Conservation (phyloP, 495 filamentous ascomycete species). For the Glonium stellatum region DNA sequence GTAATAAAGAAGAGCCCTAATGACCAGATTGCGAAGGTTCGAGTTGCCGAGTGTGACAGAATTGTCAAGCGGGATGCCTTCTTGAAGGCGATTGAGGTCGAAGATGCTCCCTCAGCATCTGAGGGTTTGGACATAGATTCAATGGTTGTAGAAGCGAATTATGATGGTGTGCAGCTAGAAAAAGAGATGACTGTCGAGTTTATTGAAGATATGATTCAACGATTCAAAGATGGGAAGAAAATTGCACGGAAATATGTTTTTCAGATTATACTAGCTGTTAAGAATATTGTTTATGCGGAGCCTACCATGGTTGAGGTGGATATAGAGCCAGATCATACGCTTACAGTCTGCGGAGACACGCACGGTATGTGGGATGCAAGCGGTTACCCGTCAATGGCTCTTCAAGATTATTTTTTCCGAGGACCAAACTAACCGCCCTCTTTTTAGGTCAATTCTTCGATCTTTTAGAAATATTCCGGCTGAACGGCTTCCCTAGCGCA, state of each 20-base stretch:
- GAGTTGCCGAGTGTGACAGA: constrained; percentile 86
- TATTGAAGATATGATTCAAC: constrained; percentile 88
- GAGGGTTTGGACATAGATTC: constrained; percentile 82
- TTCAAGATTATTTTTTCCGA: background rate
- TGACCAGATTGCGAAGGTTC: constrained; percentile 86
- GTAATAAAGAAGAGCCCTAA: constrained; percentile 78
- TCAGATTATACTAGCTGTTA: constrained; percentile 86
- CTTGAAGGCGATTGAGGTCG: constrained; percentile 87
- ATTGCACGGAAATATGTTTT: constrained; percentile 95
- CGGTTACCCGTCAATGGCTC: background rate
- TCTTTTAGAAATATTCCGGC: constrained; percentile 88
- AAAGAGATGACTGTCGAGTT: constrained; percentile 92
- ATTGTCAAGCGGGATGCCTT: constrained; percentile 85
- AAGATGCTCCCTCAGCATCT: constrained; percentile 82
- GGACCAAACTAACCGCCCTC: constrained; percentile 5
- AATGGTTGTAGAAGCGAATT: constrained; percentile 71
- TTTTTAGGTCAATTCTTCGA: constrained; percentile 88
- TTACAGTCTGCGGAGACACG: constrained; percentile 97
- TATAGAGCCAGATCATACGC: constrained; percentile 61
- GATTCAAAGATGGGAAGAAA: constrained; percentile 94
- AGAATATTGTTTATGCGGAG: constrained; percentile 82
- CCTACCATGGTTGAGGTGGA: constrained; percentile 96
- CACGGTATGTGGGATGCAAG: constrained; percentile 55
- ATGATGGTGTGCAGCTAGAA: constrained; percentile 76
- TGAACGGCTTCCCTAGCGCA: constrained; percentile 77